Base-by-base conservation (phyloP, 768 basidiomycete species). In the Paxillus involutus region DNA sequence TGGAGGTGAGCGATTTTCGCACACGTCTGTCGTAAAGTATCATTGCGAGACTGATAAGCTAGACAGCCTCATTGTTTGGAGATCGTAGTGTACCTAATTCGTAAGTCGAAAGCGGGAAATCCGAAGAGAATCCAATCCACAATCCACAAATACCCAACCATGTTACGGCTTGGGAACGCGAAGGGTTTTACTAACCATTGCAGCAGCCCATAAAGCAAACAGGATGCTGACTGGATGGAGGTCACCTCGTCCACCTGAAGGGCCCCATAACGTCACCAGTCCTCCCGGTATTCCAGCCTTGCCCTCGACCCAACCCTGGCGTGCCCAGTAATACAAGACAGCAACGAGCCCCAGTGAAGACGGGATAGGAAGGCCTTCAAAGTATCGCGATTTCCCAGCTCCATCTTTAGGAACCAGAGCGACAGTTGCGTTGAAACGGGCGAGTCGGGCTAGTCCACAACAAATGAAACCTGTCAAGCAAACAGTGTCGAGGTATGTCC, bases 111-210 rank as follows among this genome's bases (percentile, higher is more conserved):
- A 16, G n/a, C 32, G 13, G 40, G 47, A 24, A 3, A 39, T 41
- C 32, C 53, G 26, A 49, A 39, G 21, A 39, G 24, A 39, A 26
- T 35, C 16, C 41, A 52, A 40, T 45, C 33, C 26, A 36, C 10
- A 26, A 33, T 37, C 36, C 41, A 17, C 43, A 14, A 51, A 16
- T 17, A 17, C 51, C 26, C 30, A n/a, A 24, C 42, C 46, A 40
- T 47, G 33, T 80, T 71, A 91, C 44, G 82, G 62, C 73, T 94
- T 94, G 12, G 91, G 90, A 48, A 98, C 84, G 47, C 85, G 81
- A 44, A 99, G 77, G 14, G 97, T 98, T 75, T 98, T 98, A 80
- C 92, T 95, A 59, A 99, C 91, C 96, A 99, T 98, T 45, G 91
- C 89, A 14, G 94, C 88, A 9, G 90, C 96, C 95, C 94, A 98